Evolutionary conservation across 2,329 filamentous ascomycete genomes (phyloP).

Genomic region (Paecilomyces dactylethromorphus): DNA sequence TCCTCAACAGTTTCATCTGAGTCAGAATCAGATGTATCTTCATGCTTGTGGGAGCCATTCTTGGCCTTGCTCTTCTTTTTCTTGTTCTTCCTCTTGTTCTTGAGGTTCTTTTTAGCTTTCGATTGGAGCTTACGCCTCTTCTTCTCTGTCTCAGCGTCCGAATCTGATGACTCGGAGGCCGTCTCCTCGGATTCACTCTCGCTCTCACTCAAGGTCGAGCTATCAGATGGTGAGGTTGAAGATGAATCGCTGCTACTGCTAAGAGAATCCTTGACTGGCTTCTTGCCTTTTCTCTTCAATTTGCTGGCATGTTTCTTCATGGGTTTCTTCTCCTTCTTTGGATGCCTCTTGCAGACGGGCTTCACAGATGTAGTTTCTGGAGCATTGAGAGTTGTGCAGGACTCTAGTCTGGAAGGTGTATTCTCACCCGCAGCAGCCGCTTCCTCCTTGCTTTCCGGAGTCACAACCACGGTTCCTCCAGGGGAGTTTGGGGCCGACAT

Average conservation of each 20-base stretch:
- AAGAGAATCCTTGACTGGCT: slow-evolving; percentile 13
- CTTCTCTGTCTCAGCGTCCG: slow-evolving; percentile 7
- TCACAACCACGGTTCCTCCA: slow-evolving; percentile 9
- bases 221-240: slow-evolving; percentile 13
- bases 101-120: neutral
- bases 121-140: slow-evolving; percentile 26
- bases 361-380: slow-evolving; percentile 20
- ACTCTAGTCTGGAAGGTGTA: slow-evolving; percentile 17
- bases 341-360: slow-evolving; percentile 26
- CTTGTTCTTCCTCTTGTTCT: slow-evolving; percentile 16
- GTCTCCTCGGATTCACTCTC: slow-evolving; percentile 11
- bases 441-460: slow-evolving; percentile 23
- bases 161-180: slow-evolving; percentile 9
- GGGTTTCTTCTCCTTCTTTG: slow-evolving; percentile 12
- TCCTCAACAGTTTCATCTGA: slow-evolving; percentile 19
- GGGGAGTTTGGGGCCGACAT: slow-evolving; percentile 23
- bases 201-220: slow-evolving; percentile 9
- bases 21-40: slow-evolving; percentile 21
- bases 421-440: slow-evolving; percentile 20
- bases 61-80: slow-evolving; percentile 34
- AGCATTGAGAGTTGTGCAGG: slow-evolving; percentile 12
- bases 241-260: slow-evolving; percentile 17
- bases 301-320: slow-evolving; percentile 5
- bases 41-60: slow-evolving; percentile 28
- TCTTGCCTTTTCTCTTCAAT: slow-evolving; percentile 17